Conservation (phyloP, 208 protist genomes). For the Leptomonas pyrrhocoris region DNA sequence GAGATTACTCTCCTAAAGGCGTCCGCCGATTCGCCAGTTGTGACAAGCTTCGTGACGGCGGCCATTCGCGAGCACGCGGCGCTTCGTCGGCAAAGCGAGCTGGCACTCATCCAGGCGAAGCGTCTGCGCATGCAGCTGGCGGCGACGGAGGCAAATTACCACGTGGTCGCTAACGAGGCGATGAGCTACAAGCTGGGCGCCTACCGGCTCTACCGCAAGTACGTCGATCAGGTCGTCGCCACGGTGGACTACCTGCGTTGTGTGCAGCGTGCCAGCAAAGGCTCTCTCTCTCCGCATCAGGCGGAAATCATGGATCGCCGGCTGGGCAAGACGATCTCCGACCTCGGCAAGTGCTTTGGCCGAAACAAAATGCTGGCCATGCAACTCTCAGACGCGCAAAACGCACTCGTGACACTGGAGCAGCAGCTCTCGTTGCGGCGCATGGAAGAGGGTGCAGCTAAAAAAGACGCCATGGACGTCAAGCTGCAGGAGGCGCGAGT, state of each 20-base stretch:
- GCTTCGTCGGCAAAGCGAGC: conserved; percentile 78
- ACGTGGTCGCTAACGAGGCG: conserved; percentile 87
- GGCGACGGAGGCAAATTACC: conserved; percentile 86
- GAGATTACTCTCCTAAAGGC: conserved; percentile 82
- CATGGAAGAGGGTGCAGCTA: conserved; percentile 28
- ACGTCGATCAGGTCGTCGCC: conserved; percentile 70
- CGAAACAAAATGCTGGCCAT: conserved; percentile 50
- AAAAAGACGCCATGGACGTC: conserved; percentile 50
- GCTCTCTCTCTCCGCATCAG: conserved; percentile 68
- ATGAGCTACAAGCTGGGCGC: conserved; percentile 82
- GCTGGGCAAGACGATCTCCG: conserved; percentile 46
- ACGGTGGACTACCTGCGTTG: conserved; percentile 83
- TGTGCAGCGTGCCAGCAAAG: conserved; percentile 65
- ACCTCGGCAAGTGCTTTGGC: conserved; percentile 41
- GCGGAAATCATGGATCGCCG: conserved; percentile 73
- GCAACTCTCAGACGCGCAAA: conserved; percentile 62
- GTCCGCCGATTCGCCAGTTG: conserved; percentile 52
- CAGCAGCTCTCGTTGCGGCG: conserved; percentile 60
- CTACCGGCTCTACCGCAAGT: conserved; percentile 83
- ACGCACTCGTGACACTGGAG: conserved; percentile 55
- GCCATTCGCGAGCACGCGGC: conserved; percentile 83
- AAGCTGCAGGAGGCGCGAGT: conserved; percentile 49
- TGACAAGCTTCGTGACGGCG: conserved; percentile 84
- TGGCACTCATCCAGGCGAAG: conserved; percentile 78
- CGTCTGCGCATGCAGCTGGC: conserved; percentile 72